phyloP scores from a whole-genome alignment of 2,329 filamentous ascomycete genomes.

The Fusarium avenaceum region DNA sequence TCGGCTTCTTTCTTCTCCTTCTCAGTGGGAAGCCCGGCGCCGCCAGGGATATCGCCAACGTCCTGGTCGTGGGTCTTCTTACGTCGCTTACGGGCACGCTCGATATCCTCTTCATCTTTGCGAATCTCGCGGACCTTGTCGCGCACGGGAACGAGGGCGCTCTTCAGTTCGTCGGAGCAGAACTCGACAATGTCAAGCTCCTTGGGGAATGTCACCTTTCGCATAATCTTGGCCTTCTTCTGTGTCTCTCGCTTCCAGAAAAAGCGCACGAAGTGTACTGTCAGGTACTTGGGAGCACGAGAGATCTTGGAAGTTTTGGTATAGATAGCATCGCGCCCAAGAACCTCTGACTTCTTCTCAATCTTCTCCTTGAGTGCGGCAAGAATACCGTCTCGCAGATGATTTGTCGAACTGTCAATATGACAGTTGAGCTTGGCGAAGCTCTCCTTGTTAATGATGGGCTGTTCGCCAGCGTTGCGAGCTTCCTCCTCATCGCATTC shows the following conservation, averaged over 20 bases:
- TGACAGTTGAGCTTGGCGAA: conserved; percentile 98
- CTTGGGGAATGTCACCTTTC: conserved; percentile 95
- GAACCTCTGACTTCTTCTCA: conserved; percentile 85
- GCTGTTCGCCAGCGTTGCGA: conserved; percentile 78
- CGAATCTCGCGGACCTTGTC: conserved; percentile 96
- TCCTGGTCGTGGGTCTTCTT: conserved; percentile 72
- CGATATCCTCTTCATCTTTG: conserved; percentile 94
- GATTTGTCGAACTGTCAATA: conserved; percentile 88
- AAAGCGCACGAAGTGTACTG: conserved; percentile 97
- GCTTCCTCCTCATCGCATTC: conserved; percentile 87
- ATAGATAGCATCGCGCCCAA: conserved; percentile 85
- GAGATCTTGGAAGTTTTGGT: conserved; percentile 93
- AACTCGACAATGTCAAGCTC: conserved; percentile 96
- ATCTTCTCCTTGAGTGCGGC: conserved; percentile 88
- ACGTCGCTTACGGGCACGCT: conserved; percentile 91
- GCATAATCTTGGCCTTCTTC: conserved; percentile 99
- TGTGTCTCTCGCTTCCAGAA: conserved; percentile 96
- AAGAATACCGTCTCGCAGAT: conserved; percentile 88
- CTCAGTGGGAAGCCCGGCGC: conserved; percentile 64
- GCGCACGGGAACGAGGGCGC: conserved; percentile 87
- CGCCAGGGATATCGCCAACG: conserved; percentile 60
- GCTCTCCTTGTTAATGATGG: conserved; percentile 75
- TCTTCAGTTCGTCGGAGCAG: conserved; percentile 89
- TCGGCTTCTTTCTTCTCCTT: conserved; percentile 66
- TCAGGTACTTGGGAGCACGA: conserved; percentile 92